Percentiles rank a stretch among this genome's conserved stretches.
phyloP scores from a whole-genome alignment of 2,329 filamentous ascomycete species.

The Xylaria sp. region DNA sequence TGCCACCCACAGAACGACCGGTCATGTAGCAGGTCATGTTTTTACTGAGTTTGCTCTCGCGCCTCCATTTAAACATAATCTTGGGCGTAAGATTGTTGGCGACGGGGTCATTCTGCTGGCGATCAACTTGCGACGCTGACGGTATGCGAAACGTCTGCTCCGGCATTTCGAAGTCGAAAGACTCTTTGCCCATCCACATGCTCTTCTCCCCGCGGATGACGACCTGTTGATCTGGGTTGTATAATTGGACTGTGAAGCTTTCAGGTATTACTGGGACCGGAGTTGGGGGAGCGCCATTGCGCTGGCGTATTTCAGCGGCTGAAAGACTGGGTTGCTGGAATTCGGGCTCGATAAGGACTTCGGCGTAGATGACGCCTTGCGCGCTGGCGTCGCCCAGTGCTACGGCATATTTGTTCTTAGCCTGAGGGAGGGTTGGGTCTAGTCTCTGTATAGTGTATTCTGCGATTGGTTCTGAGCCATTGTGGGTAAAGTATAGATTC shows the following conservation, averaged over 20 bases:
- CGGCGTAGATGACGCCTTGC: conserved; percentile 84
- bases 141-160: conserved; percentile 85
- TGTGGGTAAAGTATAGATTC: conserved; percentile 70
- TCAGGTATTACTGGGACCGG: conserved; percentile 80
- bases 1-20: conserved; percentile 77
- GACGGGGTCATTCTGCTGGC: conserved; percentile 71
- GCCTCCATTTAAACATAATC: conserved; percentile 87
- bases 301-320: conserved; percentile 80
- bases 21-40: conserved; percentile 90
- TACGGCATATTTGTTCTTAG: conserved; percentile 86
- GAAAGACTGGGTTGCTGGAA: conserved; percentile 87
- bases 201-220: conserved; percentile 76
- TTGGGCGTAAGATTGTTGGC: conserved; percentile 71
- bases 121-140: conserved; percentile 81
- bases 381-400: conserved; percentile 86
- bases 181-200: conserved; percentile 81
- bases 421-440: conserved; percentile 74
- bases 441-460: conserved; percentile 84
- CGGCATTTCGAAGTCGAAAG: conserved; percentile 94
- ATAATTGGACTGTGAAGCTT: conserved; percentile 85
- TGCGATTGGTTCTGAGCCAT: conserved; percentile 82
- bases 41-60: conserved; percentile 85
- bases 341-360: conserved; percentile 84
- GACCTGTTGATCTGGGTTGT: conserved; percentile 91
- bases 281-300: conserved; percentile 72